A percentile compares a stretch with the other conserved stretches of the same genome.
Conservation (phyloP, 2,329 filamentous ascomycete genomes). For the Fonsecaea pugnacius region DNA sequence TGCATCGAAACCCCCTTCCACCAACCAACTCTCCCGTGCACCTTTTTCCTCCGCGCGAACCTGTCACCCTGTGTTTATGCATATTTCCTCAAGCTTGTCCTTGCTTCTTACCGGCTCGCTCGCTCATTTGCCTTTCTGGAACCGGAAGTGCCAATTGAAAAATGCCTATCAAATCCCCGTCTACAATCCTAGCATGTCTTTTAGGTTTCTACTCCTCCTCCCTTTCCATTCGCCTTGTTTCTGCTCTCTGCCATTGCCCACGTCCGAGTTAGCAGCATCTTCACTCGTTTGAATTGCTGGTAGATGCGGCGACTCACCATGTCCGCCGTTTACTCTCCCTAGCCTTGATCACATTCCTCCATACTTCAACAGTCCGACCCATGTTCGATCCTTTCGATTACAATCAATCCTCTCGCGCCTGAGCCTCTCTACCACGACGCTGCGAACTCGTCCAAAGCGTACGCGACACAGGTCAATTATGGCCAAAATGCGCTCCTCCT, state of each 20-base stretch:
- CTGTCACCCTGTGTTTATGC: background rate
- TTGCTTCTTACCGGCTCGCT: slow-evolving; percentile 3
- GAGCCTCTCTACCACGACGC: slow-evolving; percentile 26
- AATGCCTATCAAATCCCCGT: background rate
- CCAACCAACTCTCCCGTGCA: slow-evolving; percentile 9
- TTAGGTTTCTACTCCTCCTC: slow-evolving; percentile 9
- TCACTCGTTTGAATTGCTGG: slow-evolving; percentile 24
- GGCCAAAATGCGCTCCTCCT: slow-evolving; percentile 12
- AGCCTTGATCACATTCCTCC: background rate
- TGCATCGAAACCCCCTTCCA: background rate
- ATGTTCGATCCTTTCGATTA: slow-evolving; percentile 18
- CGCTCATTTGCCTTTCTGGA: slow-evolving; percentile 12
- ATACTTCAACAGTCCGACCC: slow-evolving; percentile 12
- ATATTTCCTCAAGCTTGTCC: slow-evolving; percentile 12
- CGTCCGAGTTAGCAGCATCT: slow-evolving; percentile 4
- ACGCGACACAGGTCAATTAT: slow-evolving; percentile 29
- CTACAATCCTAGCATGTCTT: slow-evolving; percentile 12
- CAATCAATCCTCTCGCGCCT: background rate
- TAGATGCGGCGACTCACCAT: slow-evolving; percentile 15
- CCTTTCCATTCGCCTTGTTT: background rate
- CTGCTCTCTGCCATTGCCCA: slow-evolving; percentile 7
- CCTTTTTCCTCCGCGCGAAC: slow-evolving; percentile 8
- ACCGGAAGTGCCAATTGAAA: background rate
- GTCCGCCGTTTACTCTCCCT: slow-evolving; percentile 14
- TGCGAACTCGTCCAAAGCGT: slow-evolving; percentile 1